A percentile compares a stretch with the other conserved stretches of the same genome.
Conservation (phyloP, 495 filamentous ascomycete species). For the Annulohypoxylon bovei region DNA sequence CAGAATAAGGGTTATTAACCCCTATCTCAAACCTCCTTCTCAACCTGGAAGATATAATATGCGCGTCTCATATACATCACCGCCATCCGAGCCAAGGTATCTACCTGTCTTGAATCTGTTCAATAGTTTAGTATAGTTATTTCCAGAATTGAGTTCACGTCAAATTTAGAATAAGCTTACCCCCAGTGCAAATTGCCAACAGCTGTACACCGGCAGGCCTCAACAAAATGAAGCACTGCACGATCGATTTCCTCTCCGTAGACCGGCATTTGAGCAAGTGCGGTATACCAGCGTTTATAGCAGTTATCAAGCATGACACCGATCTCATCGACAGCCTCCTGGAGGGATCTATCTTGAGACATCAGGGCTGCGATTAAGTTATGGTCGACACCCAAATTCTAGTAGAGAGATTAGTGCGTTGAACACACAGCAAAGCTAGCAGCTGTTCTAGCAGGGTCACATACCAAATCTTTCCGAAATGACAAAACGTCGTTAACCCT, state of each 20-base stretch:
- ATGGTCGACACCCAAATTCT: slow-evolving; percentile 13
- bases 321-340: slow-evolving; percentile 14
- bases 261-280: slow-evolving; percentile 9
- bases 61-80: slow-evolving; percentile 10
- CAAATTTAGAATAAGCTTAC: background rate
- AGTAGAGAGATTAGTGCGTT: background rate
- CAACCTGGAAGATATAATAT: slow-evolving; percentile 11
- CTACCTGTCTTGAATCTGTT: slow-evolving; percentile 23
- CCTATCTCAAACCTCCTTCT: too few species aligned
- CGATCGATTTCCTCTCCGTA: slow-evolving; percentile 18
- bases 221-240: slow-evolving; percentile 8
- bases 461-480: slow-evolving; percentile 12
- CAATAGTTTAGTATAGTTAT: background rate
- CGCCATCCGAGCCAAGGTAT: slow-evolving; percentile 19
- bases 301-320: slow-evolving; percentile 15
- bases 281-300: slow-evolving; percentile 20
- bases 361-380: slow-evolving; percentile 6
- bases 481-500: slow-evolving; percentile 12
- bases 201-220: background rate
- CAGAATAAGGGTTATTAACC: too few species aligned
- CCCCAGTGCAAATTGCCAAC: slow-evolving; percentile 19
- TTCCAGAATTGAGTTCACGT: background rate
- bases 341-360: slow-evolving; percentile 2
- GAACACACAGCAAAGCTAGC: background rate
- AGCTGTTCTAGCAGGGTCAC: background rate